phyloP scores from a whole-genome alignment of 2,329 filamentous ascomycete genomes.

The Aureobasidium musti region DNA sequence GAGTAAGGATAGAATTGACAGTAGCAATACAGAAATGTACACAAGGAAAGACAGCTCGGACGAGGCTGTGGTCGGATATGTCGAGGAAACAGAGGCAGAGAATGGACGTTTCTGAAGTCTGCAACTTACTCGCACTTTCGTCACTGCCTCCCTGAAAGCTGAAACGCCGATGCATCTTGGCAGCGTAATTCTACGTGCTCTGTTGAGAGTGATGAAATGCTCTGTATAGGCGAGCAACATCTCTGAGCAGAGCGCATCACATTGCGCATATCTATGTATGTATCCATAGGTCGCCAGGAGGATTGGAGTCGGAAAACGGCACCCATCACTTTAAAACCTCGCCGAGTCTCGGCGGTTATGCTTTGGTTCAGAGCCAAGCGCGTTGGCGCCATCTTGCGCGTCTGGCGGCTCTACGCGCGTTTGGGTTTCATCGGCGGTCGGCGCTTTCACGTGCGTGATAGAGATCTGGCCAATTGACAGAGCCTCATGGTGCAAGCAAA shows the following conservation, averaged over 20 bases:
- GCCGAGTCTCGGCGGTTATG: conserved; percentile 14
- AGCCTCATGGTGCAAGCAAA: conserved; percentile 9
- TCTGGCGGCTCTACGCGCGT: neutral
- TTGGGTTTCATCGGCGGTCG: conserved; percentile 6
- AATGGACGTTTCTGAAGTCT: conserved; percentile 10
- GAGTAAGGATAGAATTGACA: conserved; percentile 18
- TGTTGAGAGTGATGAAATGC: neutral
- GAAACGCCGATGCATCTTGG: conserved; percentile 26
- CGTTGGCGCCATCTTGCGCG: neutral
- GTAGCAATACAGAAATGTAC: conserved; percentile 1
- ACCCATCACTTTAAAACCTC: conserved; percentile 1
- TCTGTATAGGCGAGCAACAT: neutral
- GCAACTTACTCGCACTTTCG: neutral
- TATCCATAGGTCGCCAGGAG: neutral
- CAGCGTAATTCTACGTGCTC: neutral
- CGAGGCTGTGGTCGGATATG: conserved; percentile 3
- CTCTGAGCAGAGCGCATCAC: neutral
- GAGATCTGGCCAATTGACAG: conserved; percentile 24
- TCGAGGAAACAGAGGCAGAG: neutral
- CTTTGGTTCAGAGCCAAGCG: conserved; percentile 9
- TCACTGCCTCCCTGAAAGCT: conserved; percentile 19
- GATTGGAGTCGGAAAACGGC: conserved; percentile 1
- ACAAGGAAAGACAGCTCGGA: conserved; percentile 13
- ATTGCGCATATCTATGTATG: neutral
- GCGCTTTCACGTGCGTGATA: conserved; percentile 13